Evolutionary conservation across 768 basidiomycete species (phyloP).

Genomic region (Phanerochaete sordida): DNA sequence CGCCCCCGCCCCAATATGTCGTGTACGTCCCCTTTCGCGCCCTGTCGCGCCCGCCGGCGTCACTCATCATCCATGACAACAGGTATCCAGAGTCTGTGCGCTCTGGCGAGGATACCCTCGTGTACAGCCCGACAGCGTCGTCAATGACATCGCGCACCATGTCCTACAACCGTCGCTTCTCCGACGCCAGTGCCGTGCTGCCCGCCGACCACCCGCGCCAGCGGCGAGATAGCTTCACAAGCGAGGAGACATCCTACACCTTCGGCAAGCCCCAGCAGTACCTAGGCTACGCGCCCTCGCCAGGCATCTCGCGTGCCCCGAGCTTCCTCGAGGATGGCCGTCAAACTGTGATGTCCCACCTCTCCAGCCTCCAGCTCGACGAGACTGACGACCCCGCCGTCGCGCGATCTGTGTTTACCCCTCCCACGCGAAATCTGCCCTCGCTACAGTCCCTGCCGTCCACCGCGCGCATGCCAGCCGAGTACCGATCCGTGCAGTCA

Average conservation of each 20-base stretch:
- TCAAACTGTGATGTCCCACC: neutral
- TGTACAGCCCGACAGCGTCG: neutral
- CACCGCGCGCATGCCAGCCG: neutral
- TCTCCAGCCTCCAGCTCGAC: neutral
- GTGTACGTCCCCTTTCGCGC: neutral
- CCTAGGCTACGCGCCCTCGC: neutral
- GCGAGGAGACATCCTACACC: neutral
- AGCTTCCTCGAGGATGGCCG: neutral
- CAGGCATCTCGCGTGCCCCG: neutral
- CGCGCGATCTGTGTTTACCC: neutral
- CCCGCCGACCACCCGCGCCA: neutral
- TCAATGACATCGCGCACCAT: neutral
- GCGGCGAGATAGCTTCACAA: neutral
- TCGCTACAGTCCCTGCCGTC: neutral
- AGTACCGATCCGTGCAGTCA: neutral
- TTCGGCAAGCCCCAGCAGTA: neutral
- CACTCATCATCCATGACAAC: neutral
- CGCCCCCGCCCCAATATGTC: slow-evolving; percentile 3
- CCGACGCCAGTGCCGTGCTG: slow-evolving; percentile 5
- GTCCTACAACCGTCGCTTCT: neutral
- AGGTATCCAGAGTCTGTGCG: slow-evolving; percentile 5
- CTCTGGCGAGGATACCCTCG: neutral
- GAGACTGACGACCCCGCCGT: slow-evolving; percentile 12
- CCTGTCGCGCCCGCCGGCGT: neutral
- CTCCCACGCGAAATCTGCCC: neutral